These are phyloP conservation scores for Camellia japonica DNA, from an alignment of 148 eudicot species.

Conservation along the genomic window DNA sequence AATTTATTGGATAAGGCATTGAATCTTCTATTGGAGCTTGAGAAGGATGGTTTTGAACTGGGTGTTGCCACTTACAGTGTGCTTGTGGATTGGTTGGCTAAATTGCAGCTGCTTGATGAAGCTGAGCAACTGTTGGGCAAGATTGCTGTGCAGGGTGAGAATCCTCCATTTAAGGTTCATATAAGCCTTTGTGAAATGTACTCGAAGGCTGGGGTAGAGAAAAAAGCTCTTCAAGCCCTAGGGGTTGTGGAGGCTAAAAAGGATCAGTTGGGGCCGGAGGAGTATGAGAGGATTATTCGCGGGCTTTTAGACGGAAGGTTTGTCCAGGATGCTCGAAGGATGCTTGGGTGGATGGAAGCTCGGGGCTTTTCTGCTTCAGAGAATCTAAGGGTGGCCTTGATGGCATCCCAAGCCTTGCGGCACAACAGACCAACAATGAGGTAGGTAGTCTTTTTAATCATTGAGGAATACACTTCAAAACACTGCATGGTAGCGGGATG, in stretches of 20 bases:
- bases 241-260: constrained; percentile 75
- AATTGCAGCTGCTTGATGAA: constrained; percentile 76
- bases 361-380: constrained; percentile 55
- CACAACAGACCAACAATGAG: constrained; percentile 27
- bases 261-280: constrained; percentile 44
- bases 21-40: constrained; percentile 60
- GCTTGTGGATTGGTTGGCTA: constrained; percentile 81
- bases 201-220: constrained; percentile 53
- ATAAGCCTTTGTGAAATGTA: constrained; percentile 92
- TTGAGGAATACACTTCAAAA: not conserved
- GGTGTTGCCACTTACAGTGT: constrained; percentile 68
- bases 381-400: constrained; percentile 23
- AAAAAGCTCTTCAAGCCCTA: constrained; percentile 77
- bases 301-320: constrained; percentile 57
- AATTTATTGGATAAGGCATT: constrained; percentile 74
- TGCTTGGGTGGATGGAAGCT: constrained; percentile 54
- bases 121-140: constrained; percentile 70
- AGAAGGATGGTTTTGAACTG: constrained; percentile 70
- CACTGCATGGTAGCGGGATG: constrained; percentile 3
- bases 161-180: constrained; percentile 76
- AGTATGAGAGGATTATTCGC: constrained; percentile 61
- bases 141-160: constrained; percentile 65
- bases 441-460: constrained; percentile 16
- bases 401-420: constrained; percentile 32
- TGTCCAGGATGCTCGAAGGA: constrained; percentile 56